Percentiles rank a stretch among this genome's conserved stretches.
phyloP scores from a whole-genome alignment of 257 asterid species.

The Scutellaria galericulata region DNA sequence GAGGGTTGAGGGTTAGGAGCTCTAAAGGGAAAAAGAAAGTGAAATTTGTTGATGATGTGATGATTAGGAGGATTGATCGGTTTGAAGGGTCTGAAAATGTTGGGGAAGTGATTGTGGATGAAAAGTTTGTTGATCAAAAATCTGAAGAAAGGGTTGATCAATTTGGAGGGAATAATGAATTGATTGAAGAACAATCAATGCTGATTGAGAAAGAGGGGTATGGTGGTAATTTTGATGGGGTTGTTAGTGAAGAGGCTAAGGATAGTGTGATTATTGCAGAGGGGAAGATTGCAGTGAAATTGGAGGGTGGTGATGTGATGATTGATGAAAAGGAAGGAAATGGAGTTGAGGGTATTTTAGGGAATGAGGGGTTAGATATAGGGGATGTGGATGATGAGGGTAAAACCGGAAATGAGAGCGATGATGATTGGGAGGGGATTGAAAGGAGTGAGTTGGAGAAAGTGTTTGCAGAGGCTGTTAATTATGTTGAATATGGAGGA shows the following conservation, averaged over 20 bases:
- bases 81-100: slow-evolving; percentile 42
- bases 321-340: slow-evolving; percentile 36
- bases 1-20: slow-evolving; percentile 43
- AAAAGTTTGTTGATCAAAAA: slow-evolving; percentile 26
- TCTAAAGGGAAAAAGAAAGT: slow-evolving; percentile 50
- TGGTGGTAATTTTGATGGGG: slow-evolving; percentile 27
- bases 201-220: slow-evolving; percentile 31
- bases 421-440: slow-evolving; percentile 93
- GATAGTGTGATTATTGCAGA: slow-evolving; percentile 11
- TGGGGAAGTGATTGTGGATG: slow-evolving; percentile 25
- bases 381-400: slow-evolving; percentile 38
- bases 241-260: slow-evolving; percentile 26
- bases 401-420: slow-evolving; percentile 9
- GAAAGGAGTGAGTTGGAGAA: slow-evolving; percentile 92
- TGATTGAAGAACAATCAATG: slow-evolving; percentile 28
- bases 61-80: slow-evolving; percentile 51
- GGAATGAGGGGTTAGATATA: slow-evolving; percentile 10
- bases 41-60: slow-evolving; percentile 56
- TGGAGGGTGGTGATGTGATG: slow-evolving; percentile 29
- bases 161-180: slow-evolving; percentile 29
- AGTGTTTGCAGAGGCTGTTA: slow-evolving; percentile 73
- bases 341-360: slow-evolving; percentile 15
- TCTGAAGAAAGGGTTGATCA: slow-evolving; percentile 34
- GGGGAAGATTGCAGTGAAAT: slow-evolving; percentile 22
- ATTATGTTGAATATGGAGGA: slow-evolving; percentile 62